phyloP scores from a whole-genome alignment of 805 yeast genomes.

The Kuraishia piskuri region DNA sequence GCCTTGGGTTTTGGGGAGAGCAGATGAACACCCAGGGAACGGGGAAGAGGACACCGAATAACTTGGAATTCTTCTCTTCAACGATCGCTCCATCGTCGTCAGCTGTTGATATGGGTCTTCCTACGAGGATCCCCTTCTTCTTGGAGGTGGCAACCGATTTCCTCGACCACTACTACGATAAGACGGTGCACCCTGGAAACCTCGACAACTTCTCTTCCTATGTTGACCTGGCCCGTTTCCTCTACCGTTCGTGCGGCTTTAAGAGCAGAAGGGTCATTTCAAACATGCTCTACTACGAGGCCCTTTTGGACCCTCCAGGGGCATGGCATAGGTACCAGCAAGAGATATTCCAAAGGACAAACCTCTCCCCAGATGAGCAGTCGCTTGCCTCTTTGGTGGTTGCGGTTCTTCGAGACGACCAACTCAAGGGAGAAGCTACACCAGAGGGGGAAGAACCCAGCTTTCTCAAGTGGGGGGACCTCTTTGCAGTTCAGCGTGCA shows the following conservation, averaged over 20 bases:
- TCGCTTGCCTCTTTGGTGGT: slow-evolving; percentile 36
- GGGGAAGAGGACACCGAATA: neutral
- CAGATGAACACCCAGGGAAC: neutral
- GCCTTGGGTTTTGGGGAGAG: neutral
- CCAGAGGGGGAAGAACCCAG: neutral
- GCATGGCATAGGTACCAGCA: slow-evolving; percentile 20
- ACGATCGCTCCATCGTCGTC: neutral
- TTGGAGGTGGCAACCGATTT: neutral
- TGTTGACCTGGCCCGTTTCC: neutral
- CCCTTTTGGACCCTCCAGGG: slow-evolving; percentile 20
- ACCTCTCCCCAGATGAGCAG: slow-evolving; percentile 17
- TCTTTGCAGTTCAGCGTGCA: slow-evolving; percentile 53
- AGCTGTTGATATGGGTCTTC: no score
- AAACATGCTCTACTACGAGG: slow-evolving; percentile 18
- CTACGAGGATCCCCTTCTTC: neutral
- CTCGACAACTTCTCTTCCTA: neutral
- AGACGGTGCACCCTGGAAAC: neutral
- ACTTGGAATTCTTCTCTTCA: neutral
- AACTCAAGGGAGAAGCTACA: slow-evolving; percentile 11
- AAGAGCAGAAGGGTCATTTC: neutral
- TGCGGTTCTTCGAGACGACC: slow-evolving; percentile 28
- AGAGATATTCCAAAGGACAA: slow-evolving; percentile 9
- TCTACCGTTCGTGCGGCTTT: neutral
- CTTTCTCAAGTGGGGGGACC: slow-evolving; percentile 33
- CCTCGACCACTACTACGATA: neutral